These are phyloP conservation scores for Letharia columbiana DNA, from an alignment of 495 filamentous ascomycete species.

Conservation along the genomic window DNA sequence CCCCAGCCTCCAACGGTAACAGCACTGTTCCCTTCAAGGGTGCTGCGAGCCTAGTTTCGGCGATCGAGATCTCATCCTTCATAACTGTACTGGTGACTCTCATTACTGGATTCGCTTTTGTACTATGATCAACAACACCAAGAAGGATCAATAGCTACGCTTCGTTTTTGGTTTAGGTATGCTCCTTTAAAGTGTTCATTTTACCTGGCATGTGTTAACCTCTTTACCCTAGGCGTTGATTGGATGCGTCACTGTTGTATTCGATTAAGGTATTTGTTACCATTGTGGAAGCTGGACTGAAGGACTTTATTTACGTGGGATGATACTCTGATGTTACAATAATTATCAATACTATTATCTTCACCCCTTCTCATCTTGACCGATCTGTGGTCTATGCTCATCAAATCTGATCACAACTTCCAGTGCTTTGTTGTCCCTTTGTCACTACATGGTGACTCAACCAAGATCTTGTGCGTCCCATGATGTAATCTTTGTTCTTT, in stretches of 20 bases:
- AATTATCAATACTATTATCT: constrained; percentile 18
- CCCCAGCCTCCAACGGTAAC: constrained; percentile 3
- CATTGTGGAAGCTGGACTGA: neutral
- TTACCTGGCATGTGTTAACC: neutral
- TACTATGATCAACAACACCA: constrained; percentile 7
- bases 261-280: constrained; percentile 15
- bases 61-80: constrained; percentile 6
- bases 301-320: constrained; percentile 13
- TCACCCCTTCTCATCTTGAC: neutral
- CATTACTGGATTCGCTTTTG: constrained; percentile 10
- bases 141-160: neutral
- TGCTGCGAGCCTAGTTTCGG: neutral
- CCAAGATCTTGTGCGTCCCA: neutral
- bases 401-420: neutral
- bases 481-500: neutral
- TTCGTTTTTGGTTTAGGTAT: constrained; percentile 12
- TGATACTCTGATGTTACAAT: constrained; percentile 16
- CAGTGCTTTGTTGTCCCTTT: constrained; percentile 2
- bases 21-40: constrained; percentile 16
- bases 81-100: constrained; percentile 2
- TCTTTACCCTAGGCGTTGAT: constrained; percentile 11
- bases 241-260: constrained; percentile 5
- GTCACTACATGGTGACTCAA: constrained; percentile 3
- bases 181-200: neutral
- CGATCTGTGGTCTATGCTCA: neutral